Evolutionary conservation across 2,329 filamentous ascomycete species (phyloP).

Genomic region (Fusarium penzigii): DNA sequence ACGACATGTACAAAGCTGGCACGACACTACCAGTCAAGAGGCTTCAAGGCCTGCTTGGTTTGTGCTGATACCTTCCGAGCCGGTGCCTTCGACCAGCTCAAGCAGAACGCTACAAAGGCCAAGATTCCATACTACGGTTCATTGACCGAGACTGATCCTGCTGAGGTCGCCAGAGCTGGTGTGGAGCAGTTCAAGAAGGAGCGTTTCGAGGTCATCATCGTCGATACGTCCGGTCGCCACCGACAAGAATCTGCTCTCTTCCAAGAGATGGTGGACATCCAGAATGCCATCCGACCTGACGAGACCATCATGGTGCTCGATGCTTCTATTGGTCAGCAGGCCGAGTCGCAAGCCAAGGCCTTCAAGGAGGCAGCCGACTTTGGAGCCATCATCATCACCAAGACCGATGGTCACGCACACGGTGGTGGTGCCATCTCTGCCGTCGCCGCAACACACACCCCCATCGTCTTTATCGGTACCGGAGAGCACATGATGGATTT

Average conservation of each 20-base stretch:
- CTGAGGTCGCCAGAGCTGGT: slow-evolving; percentile 89
- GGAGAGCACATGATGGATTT: slow-evolving; percentile 97
- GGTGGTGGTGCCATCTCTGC: slow-evolving; percentile 97
- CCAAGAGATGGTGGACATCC: slow-evolving; percentile 97
- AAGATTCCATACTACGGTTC: slow-evolving; percentile 99
- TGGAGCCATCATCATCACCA: slow-evolving; percentile 97
- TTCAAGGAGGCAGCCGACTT: slow-evolving; percentile 98
- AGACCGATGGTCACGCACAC: slow-evolving; percentile 93
- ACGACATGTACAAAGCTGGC: slow-evolving; percentile 98
- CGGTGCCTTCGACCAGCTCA: slow-evolving; percentile 96
- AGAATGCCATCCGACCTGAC: slow-evolving; percentile 80
- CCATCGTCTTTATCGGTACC: slow-evolving; percentile 97
- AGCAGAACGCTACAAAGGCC: slow-evolving; percentile 98
- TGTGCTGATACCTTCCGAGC: slow-evolving; percentile 99
- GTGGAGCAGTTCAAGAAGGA: slow-evolving; percentile 99
- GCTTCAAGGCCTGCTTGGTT: slow-evolving; percentile 90
- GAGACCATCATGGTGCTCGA: slow-evolving; percentile 99
- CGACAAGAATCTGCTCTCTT: slow-evolving; percentile 94
- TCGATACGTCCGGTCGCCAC: slow-evolving; percentile 94
- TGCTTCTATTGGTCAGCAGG: slow-evolving; percentile 93
- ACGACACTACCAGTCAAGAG: slow-evolving; percentile 88
- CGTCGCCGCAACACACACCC: slow-evolving; percentile 92
- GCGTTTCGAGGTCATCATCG: slow-evolving; percentile 96
- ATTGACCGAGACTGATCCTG: slow-evolving; percentile 93
- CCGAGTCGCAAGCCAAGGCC: slow-evolving; percentile 89